Conservation (phyloP, 1,284 basidiomycete species). For the Stygiomarasmius scandens region DNA sequence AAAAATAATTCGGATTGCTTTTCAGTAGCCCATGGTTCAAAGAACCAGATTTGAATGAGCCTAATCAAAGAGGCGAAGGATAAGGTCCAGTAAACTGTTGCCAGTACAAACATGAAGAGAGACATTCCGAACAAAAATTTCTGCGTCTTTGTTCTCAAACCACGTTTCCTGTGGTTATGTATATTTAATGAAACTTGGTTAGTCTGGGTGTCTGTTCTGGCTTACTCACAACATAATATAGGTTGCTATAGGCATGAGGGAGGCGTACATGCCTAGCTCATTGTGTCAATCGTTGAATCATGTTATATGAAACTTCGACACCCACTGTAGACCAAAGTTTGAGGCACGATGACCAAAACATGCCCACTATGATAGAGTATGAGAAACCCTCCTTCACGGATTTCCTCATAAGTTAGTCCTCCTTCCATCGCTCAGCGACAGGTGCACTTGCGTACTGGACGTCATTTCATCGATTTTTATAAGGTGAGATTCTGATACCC, state of each 20-base stretch:
- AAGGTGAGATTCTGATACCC: no score
- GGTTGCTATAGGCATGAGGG: slow-evolving; percentile 9
- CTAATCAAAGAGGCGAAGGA: slow-evolving; percentile 17
- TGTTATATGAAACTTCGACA: no score
- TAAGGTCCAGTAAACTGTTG: slow-evolving; percentile 21
- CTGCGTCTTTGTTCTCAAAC: slow-evolving; percentile 4
- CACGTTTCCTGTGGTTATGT: slow-evolving; percentile 4
- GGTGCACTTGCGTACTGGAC: no score
- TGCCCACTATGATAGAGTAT: no score
- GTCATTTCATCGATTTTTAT: no score
- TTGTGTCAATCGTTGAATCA: no score
- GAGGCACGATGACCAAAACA: no score
- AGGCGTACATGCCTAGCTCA: slow-evolving; percentile 15
- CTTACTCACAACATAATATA: slow-evolving; percentile 8
- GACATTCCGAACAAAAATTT: slow-evolving; percentile 11
- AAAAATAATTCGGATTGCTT: slow-evolving; percentile 10
- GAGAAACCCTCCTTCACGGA: no score
- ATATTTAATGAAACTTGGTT: background rate
- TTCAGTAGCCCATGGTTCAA: slow-evolving; percentile 1
- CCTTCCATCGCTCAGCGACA: no score
- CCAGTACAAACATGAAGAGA: slow-evolving; percentile 19
- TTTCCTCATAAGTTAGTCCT: no score
- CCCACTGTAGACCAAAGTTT: no score
- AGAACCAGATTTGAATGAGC: slow-evolving; percentile 8
- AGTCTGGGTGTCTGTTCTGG: background rate